These are phyloP conservation scores for Stenocarpella maydis DNA, from an alignment of 2,329 filamentous ascomycete genomes.

Conservation along the genomic window DNA sequence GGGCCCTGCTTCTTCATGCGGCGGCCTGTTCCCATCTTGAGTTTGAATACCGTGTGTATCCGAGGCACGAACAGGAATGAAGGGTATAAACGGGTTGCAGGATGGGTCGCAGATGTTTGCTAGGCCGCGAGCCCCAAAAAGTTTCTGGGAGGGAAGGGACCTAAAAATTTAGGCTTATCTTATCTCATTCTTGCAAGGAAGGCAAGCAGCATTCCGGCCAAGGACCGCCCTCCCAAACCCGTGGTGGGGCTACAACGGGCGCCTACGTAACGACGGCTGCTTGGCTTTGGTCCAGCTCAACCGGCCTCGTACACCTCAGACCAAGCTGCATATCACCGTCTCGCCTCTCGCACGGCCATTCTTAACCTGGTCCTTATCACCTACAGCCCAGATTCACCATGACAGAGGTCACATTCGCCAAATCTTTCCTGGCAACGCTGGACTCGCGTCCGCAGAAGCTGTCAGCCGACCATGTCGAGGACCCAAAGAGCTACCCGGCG, in stretches of 20 bases:
- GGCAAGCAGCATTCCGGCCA: neutral
- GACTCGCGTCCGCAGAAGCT: conserved; percentile 83
- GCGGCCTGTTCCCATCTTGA: conserved; percentile 84
- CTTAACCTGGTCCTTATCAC: neutral
- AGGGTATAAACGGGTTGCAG: neutral
- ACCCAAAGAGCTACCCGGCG: conserved; percentile 79
- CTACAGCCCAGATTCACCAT: conserved; percentile 55
- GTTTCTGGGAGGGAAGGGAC: neutral
- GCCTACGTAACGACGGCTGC: conserved; percentile 28
- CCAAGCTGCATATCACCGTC: neutral
- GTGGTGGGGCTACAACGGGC: neutral
- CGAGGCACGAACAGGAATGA: neutral
- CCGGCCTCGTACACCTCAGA: neutral
- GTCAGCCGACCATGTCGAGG: conserved; percentile 88
- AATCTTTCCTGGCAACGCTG: conserved; percentile 80
- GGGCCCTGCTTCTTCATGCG: conserved; percentile 96
- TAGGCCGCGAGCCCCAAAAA: neutral
- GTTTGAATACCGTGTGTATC: conserved; percentile 36
- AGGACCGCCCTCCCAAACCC: conserved; percentile 24
- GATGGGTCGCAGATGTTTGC: conserved; percentile 1
- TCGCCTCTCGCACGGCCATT: neutral
- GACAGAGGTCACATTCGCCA: conserved; percentile 87
- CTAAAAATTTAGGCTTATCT: conserved; percentile 34
- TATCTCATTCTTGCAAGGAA: conserved; percentile 12
- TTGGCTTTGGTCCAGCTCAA: neutral